Conservation (phyloP, 2,329 filamentous ascomycete genomes). For the Ophiocordyceps camponoti-rufipedis region DNA sequence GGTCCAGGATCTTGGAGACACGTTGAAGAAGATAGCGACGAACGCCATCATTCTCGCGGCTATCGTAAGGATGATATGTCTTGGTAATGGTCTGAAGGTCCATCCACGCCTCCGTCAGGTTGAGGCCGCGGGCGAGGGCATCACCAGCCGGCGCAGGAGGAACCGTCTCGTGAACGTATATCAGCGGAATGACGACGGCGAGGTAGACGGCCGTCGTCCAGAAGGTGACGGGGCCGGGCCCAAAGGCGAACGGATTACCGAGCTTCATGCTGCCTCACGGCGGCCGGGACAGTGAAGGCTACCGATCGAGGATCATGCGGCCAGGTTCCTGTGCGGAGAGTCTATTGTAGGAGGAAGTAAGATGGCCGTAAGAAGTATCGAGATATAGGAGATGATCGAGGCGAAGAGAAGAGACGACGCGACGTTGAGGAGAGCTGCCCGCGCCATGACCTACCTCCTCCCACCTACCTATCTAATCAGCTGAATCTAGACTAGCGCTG, state of each 20-base stretch:
- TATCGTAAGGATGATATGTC: slow-evolving; percentile 78
- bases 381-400: not conserved
- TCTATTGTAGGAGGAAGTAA: not conserved
- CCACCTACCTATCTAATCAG: too few species aligned
- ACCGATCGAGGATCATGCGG: slow-evolving; percentile 1
- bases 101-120: slow-evolving; percentile 71
- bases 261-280: slow-evolving; percentile 9
- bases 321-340: not conserved
- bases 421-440: too few species aligned
- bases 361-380: not conserved
- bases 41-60: slow-evolving; percentile 62
- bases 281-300: not conserved
- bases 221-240: slow-evolving; percentile 63
- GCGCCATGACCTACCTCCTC: too few species aligned
- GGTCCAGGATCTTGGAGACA: slow-evolving; percentile 49
- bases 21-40: slow-evolving; percentile 57
- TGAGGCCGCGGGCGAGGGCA: slow-evolving; percentile 40
- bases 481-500: too few species aligned
- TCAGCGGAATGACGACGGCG: slow-evolving; percentile 52
- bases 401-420: not conserved
- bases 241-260: slow-evolving; percentile 53
- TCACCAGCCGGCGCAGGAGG: slow-evolving; percentile 40
- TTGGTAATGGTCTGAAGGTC: slow-evolving; percentile 62
- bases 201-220: slow-evolving; percentile 63
- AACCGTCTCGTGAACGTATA: slow-evolving; percentile 60